Percentiles rank a stretch among this genome's conserved stretches.
These are phyloP conservation scores for Pichia sp. DNA, from an alignment of 1,139 yeast genomes.

Conservation along the genomic window DNA sequence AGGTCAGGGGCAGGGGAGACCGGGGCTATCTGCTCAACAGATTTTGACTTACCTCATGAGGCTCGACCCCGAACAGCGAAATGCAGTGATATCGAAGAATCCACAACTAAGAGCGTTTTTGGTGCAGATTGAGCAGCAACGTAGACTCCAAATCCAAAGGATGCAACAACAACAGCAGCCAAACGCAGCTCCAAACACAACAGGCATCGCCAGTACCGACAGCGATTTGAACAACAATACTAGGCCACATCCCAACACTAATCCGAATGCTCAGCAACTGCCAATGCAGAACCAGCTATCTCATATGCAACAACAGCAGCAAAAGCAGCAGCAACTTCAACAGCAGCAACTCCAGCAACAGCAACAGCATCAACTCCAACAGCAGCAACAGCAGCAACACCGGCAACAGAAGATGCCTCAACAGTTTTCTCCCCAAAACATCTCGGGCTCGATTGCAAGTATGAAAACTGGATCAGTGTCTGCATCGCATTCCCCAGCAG, in stretches of 20 bases:
- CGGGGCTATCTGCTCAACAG: conserved; percentile 27
- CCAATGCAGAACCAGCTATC: conserved; percentile 7
- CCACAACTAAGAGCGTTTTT: conserved; percentile 31
- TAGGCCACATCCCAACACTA: not conserved
- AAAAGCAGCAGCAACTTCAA: conserved; percentile 5
- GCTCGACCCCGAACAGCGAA: conserved; percentile 33
- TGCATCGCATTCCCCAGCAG: conserved; percentile 6
- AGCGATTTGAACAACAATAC: not conserved
- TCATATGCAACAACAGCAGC: conserved; percentile 17
- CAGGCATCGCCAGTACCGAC: not conserved
- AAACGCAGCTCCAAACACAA: not conserved
- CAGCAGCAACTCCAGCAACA: not conserved
- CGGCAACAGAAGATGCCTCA: not conserved
- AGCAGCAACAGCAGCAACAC: not conserved
- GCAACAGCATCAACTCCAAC: conserved; percentile 2
- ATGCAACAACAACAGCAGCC: conserved; percentile 23
- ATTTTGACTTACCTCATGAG: conserved; percentile 30
- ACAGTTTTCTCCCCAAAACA: not conserved
- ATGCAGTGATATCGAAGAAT: conserved; percentile 28
- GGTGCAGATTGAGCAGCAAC: conserved; percentile 35
- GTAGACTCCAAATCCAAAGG: conserved; percentile 26
- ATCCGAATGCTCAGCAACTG: not conserved
- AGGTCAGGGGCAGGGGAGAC: conserved; percentile 4
- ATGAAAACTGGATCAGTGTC: not conserved
- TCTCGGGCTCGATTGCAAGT: not conserved